Conservation (phyloP, 352 stramenopile genomes). For the Phytophthora hibernalis region DNA sequence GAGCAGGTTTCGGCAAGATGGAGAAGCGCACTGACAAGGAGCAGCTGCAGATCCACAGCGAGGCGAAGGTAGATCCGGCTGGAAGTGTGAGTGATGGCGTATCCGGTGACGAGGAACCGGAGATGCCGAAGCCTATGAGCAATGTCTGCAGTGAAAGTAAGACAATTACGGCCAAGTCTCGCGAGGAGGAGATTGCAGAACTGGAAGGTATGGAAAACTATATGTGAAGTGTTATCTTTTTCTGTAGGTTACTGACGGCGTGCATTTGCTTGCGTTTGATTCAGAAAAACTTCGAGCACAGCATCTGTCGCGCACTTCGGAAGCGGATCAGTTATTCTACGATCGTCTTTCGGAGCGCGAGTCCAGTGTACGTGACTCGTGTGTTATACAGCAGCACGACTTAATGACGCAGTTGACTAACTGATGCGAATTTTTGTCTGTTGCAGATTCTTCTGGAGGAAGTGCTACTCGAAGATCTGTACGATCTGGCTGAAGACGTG, state of each 20-base stretch:
- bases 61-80: constrained; percentile 17
- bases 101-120: constrained; percentile 11
- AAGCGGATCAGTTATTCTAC: constrained; percentile 55
- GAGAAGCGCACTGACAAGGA: constrained; percentile 10
- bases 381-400: background rate
- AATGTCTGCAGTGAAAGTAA: constrained; percentile 9
- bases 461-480: constrained; percentile 64
- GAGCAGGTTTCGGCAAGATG: constrained; percentile 1
- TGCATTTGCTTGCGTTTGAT: background rate
- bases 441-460: constrained; percentile 65
- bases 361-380: constrained; percentile 39
- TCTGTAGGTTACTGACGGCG: too few species aligned
- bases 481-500: constrained; percentile 60
- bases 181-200: constrained; percentile 56
- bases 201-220: constrained; percentile 58
- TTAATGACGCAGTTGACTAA: background rate
- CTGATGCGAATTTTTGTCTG: background rate
- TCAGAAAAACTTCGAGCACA: constrained; percentile 52
- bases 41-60: constrained; percentile 4
- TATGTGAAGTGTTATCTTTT: background rate
- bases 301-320: constrained; percentile 40
- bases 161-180: constrained; percentile 16
- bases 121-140: background rate
- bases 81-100: background rate
- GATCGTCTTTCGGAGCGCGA: constrained; percentile 51